Evolutionary conservation across 345 rosid species (phyloP), one percentile per base, ranked within the genome.

Genomic region (Boechera divaricarpa): DNA sequence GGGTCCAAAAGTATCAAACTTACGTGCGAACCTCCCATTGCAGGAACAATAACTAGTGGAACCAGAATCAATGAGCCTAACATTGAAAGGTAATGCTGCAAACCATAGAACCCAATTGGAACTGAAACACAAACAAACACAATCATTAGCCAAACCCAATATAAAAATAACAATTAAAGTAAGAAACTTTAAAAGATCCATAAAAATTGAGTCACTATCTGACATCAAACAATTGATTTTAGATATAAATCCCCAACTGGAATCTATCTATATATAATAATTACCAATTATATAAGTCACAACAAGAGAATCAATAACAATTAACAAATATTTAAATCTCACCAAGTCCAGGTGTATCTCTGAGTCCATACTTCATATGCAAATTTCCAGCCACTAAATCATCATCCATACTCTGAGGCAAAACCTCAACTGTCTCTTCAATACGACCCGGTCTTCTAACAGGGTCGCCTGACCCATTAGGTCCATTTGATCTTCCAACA

Each of bases 301-400:
- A 16, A 48, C 53, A 16, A 11, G 47, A 42, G 47, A 42, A 42
- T 42, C 18, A 45, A 44, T n/a, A 51, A 18, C 13, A 49, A 72
- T 13, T 39, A 55, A 55, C 59, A 72, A 78, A 57, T 32, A 49
- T 5, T 41, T 8, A 53, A 60, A 28, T 39, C 85, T 79, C 75
- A 95, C 99, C 97, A 42, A 95, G 97, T 24, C 99, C 99, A 74
- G 99, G 99, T 6, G 90, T 80, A 79, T 90, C 98, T 80, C 98
- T 79, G 48, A 95, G 88, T 75, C 88, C 94, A 82, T 92, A 95
- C 81, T 87, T 95, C 96, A 95, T 84, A 72, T 88, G 98, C 21
- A 89, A 63, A 76, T 79, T 94, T 74, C 96, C 86, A 57, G 82
- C 84, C 21, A 63, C 82, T 18, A 86, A 76, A 41, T 89, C 90